Base-by-base conservation (phyloP, 2,329 filamentous ascomycete species). In the Fusarium penzigii region DNA sequence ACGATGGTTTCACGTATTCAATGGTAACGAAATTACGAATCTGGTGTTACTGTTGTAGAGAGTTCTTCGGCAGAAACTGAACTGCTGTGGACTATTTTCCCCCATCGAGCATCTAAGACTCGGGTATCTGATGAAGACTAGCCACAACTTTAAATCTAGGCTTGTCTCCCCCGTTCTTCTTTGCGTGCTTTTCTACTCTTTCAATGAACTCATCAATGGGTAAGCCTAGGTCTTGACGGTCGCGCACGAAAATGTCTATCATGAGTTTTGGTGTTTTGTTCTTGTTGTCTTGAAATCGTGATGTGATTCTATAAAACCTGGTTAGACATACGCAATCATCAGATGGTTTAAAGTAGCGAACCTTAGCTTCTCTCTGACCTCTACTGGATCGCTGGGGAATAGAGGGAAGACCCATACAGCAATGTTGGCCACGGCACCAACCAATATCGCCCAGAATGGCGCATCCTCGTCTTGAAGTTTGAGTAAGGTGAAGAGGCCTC, bases 381-480 rank as follows among this genome's bases (percentile, higher is more conserved):
- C 64, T 0, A 66, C 59, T n/a, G 63, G 57, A 2, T 61, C 66
- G 40, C 59, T 65, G 2, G 80, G 81, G 49, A 68, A 68, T 1
- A 70, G 67, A 1, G 78, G 75, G 32, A 76, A 68, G 1, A 82
- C 42, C 16, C 66, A 69, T 1, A 73, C 72, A 46, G 83, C 59
- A 5, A 76, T 64, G 12, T 70, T 68, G 5, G 78, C 76, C 29
- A 81, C 70, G 13, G 74, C 72, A 9, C 81, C 81, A 13, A 80
- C 68, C 51, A 82, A 83, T 46, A 76, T 74, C 10, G 79, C 75
- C 81, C 80, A 83, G 56, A 82, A 82, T 2, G 71, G 63, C 3
- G 74, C 71, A 44, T 77, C 71, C 2, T 57, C 54, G 53, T 71
- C 66, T 17, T 70, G 68, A 17, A 63, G 66, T 34, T 68, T 65